Conservation (phyloP, 139 green algal genomes). For the Chlorella sp. region DNA sequence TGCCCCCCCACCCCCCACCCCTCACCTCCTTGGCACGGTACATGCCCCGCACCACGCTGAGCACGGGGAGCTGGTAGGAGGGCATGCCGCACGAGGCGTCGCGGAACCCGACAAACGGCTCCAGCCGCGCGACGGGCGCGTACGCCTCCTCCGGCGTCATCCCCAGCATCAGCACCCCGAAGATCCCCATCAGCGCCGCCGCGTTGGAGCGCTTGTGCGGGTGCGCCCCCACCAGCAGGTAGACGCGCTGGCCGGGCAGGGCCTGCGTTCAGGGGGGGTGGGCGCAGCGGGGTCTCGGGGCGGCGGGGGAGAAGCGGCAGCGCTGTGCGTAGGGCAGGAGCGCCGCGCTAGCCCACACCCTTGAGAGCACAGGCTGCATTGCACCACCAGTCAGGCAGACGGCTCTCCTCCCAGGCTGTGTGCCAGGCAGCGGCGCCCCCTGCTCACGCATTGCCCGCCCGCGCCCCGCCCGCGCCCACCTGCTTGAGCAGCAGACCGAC, state of each 20-base stretch:
- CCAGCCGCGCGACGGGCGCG: slow-evolving; percentile 53
- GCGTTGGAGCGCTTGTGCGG: slow-evolving; percentile 78
- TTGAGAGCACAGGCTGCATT: too few relatives aligned
- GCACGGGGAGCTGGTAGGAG: slow-evolving; percentile 81
- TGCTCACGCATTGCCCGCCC: background rate
- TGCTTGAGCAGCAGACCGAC: slow-evolving; percentile 68
- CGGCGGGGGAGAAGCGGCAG: too few relatives aligned
- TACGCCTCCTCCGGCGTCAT: slow-evolving; percentile 71
- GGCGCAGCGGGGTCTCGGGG: too few relatives aligned
- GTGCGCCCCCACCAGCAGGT: slow-evolving; percentile 66
- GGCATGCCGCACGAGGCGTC: slow-evolving; percentile 83
- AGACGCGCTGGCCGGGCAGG: slow-evolving; percentile 34
- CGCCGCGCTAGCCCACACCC: too few relatives aligned
- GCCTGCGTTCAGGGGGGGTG: too few relatives aligned
- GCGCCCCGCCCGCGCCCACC: background rate
- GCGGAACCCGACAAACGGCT: slow-evolving; percentile 82
- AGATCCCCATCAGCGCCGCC: slow-evolving; percentile 82
- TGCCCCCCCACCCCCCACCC: background rate
- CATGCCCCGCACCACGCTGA: slow-evolving; percentile 73
- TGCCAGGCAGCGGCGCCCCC: background rate
- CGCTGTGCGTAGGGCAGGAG: background rate
- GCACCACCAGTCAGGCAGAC: too few relatives aligned
- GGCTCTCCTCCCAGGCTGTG: too few relatives aligned
- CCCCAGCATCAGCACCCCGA: slow-evolving; percentile 73
- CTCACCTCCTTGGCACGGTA: slow-evolving; percentile 66